These are phyloP conservation scores for Colletotrichum tamarilloi DNA, from an alignment of 2,329 filamentous ascomycete genomes.

Conservation along the genomic window DNA sequence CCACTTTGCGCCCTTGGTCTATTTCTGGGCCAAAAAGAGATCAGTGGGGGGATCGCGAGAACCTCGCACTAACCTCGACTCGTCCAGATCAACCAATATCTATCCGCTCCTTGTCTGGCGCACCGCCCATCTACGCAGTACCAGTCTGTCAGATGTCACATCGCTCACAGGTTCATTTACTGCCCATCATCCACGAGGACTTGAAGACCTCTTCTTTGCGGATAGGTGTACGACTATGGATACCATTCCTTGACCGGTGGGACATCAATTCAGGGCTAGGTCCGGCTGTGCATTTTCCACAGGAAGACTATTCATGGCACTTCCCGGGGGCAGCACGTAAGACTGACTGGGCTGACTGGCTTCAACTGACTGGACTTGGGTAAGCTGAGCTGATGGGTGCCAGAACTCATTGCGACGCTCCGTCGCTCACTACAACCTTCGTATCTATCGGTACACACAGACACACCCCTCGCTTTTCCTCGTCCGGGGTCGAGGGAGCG, in stretches of 20 bases:
- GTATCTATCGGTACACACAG: neutral
- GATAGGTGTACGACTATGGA: neutral
- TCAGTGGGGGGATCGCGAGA: neutral
- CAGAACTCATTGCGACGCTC: neutral
- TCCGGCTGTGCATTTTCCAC: conserved; percentile 7
- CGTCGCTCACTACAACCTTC: neutral
- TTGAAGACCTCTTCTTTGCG: neutral
- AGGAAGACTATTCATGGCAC: conserved; percentile 2
- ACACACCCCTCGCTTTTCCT: neutral
- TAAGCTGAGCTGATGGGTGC: neutral
- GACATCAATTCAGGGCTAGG: neutral
- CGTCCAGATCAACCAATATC: neutral
- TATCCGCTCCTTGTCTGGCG: neutral
- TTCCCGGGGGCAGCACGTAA: neutral
- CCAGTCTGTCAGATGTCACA: neutral
- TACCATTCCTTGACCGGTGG: neutral
- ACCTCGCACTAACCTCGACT: neutral
- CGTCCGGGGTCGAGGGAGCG: neutral
- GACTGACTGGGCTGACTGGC: neutral
- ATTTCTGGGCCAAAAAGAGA: neutral
- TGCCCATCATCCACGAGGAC: neutral
- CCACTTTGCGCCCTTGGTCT: neutral
- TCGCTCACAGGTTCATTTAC: conserved; percentile 1
- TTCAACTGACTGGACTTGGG: neutral
- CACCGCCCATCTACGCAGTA: neutral